Percentiles rank a stretch among this genome's conserved stretches.
phyloP scores from a whole-genome alignment of 441 rosid species.

The Capsella rubella region DNA sequence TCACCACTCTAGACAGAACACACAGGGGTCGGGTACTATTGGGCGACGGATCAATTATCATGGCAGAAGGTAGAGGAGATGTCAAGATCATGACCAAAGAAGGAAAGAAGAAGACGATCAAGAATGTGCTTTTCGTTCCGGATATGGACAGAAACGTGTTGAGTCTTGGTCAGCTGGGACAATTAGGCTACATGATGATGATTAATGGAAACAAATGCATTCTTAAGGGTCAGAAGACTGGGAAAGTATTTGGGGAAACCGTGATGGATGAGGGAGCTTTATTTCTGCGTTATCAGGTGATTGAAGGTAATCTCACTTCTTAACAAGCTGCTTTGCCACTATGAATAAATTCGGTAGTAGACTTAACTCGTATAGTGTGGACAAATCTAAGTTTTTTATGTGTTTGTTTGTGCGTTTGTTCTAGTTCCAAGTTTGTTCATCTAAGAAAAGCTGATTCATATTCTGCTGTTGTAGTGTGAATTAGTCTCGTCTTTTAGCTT shows the following conservation, averaged over 20 bases:
- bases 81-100: slow-evolving; percentile 23
- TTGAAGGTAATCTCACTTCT: background rate
- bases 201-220: background rate
- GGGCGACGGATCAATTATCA: background rate
- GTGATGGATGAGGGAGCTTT: background rate
- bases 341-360: background rate
- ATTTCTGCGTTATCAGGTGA: background rate
- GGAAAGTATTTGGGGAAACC: background rate
- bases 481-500: background rate
- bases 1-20: slow-evolving; percentile 23
- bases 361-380: background rate
- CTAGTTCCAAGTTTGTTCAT: background rate
- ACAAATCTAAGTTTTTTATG: background rate
- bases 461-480: background rate
- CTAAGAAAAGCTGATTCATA: background rate
- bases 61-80: slow-evolving; percentile 28
- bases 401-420: background rate
- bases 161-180: background rate
- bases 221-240: background rate
- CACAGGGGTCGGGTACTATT: background rate
- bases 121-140: background rate
- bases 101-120: slow-evolving; percentile 35
- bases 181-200: background rate
- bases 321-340: background rate
- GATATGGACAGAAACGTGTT: background rate